Percentiles rank a stretch among this genome's conserved stretches.
phyloP scores from a whole-genome alignment of 345 rosid species.

The Gossypium raimondii region DNA sequence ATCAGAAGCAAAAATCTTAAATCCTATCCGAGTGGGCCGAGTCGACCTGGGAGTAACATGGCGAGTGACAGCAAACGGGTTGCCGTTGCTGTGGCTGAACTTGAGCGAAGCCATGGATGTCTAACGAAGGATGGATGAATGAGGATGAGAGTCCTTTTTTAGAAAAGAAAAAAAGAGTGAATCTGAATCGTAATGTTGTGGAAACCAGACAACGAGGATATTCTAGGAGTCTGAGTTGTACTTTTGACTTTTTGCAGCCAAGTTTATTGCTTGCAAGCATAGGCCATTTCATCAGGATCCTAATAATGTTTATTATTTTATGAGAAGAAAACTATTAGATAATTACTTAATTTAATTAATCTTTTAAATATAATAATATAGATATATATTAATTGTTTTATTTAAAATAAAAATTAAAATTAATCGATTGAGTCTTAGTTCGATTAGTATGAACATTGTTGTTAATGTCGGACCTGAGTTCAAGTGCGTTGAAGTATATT shows the following conservation, averaged over 20 bases:
- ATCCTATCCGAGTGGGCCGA: conserved; percentile 45
- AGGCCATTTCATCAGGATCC: too few species aligned
- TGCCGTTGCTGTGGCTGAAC: conserved; percentile 31
- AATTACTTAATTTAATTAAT: too few species aligned
- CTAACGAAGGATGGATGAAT: too few species aligned
- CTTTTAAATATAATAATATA: too few species aligned
- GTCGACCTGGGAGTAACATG: conserved; percentile 22
- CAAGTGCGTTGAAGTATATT: too few species aligned
- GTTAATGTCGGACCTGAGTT: rapidly evolving
- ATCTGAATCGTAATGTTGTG: neutral
- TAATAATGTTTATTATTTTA: too few species aligned
- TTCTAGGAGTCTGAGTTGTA: neutral
- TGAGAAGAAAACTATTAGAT: too few species aligned
- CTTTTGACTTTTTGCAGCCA: neutral
- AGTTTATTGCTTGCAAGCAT: neutral
- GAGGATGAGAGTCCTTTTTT: too few species aligned
- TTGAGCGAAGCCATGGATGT: conserved; percentile 51
- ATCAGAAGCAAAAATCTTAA: conserved; percentile 43
- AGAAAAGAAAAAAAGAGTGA: neutral
- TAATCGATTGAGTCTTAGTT: too few species aligned
- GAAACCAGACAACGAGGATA: neutral
- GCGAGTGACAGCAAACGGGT: conserved; percentile 26
- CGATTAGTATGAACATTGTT: too few species aligned
- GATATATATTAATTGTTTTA: too few species aligned
- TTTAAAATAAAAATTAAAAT: too few species aligned